These are phyloP conservation scores for Candolleomyces efflorescens DNA, from an alignment of 768 basidiomycete species.

Conservation along the genomic window DNA sequence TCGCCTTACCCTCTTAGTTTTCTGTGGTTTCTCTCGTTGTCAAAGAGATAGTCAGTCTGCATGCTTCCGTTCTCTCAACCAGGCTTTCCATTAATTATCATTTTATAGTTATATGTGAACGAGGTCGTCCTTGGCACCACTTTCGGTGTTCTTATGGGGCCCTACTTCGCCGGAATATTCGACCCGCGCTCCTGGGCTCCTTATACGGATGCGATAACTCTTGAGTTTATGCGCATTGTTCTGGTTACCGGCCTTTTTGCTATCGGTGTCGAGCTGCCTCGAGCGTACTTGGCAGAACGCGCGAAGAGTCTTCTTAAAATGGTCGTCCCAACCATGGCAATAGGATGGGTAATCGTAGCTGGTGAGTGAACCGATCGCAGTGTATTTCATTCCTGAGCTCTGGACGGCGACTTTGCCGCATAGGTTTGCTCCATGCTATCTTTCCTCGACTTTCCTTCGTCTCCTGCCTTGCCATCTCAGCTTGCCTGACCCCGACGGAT, in stretches of 20 bases:
- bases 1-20: conserved; percentile 44
- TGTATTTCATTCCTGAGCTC: neutral
- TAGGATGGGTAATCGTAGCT: conserved; percentile 77
- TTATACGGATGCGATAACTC: conserved; percentile 56
- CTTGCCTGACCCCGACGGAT: conserved; percentile 92
- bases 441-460: conserved; percentile 71
- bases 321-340: conserved; percentile 85
- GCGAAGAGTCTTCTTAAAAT: conserved; percentile 63
- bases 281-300: conserved; percentile 78
- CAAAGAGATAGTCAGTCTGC: conserved; percentile 62
- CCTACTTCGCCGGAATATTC: conserved; percentile 66
- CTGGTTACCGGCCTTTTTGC: conserved; percentile 92
- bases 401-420: neutral
- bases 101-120: conserved; percentile 70
- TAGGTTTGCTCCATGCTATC: conserved; percentile 63
- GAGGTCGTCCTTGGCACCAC: conserved; percentile 91
- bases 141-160: conserved; percentile 64
- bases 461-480: conserved; percentile 80
- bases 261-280: conserved; percentile 90
- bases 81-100: neutral
- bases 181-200: conserved; percentile 72
- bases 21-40: conserved; percentile 79
- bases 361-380: conserved; percentile 31
- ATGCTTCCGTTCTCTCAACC: neutral
- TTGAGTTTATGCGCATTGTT: conserved; percentile 81